Evolutionary conservation across 768 basidiomycete species (phyloP).

Genomic region (Leccinum arenicola): DNA sequence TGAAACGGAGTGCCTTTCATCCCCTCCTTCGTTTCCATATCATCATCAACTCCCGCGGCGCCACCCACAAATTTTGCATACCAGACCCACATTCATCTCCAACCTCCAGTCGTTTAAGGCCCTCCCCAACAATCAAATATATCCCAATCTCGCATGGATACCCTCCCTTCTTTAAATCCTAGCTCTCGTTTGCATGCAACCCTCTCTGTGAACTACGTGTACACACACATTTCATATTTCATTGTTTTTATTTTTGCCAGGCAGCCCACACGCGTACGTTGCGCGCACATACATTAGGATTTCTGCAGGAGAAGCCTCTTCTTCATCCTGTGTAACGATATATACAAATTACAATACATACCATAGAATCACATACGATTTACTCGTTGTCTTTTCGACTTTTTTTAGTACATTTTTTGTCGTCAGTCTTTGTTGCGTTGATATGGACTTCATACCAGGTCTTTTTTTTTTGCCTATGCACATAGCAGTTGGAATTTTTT

Average conservation of each 20-base stretch:
- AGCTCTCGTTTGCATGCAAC: neutral
- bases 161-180: neutral
- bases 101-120: neutral
- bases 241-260: neutral
- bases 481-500: neutral
- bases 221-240: neutral
- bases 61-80: neutral
- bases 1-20: neutral
- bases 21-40: neutral
- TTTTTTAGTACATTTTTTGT: neutral
- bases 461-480: neutral
- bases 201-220: neutral
- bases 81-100: neutral
- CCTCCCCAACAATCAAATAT: neutral
- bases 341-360: neutral
- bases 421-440: neutral
- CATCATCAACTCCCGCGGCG: neutral
- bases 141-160: conserved; percentile 6
- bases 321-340: neutral
- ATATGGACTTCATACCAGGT: neutral
- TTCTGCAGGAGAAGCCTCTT: neutral
- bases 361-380: conserved; percentile 1
- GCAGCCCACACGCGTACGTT: neutral
- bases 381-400: neutral
- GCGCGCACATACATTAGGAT: neutral